These are phyloP conservation scores for Aspergillus sp. DNA, from an alignment of 2,329 filamentous ascomycete species.

Conservation along the genomic window DNA sequence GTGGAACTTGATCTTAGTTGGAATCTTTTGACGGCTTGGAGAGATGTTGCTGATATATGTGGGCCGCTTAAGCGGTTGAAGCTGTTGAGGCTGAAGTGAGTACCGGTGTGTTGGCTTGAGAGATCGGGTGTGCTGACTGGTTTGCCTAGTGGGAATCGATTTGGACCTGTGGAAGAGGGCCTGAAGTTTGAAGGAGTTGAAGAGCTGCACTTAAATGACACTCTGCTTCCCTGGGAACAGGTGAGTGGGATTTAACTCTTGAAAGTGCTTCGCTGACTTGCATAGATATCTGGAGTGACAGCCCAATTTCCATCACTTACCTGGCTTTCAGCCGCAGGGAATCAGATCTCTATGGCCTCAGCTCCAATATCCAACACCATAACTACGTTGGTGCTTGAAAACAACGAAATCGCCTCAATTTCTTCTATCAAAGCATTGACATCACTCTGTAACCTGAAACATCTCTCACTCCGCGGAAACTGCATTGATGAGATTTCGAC, in stretches of 20 bases:
- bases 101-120: not conserved
- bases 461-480: slow-evolving; percentile 71
- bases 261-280: slow-evolving; percentile 13
- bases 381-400: slow-evolving; percentile 50
- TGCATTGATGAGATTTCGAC: slow-evolving; percentile 55
- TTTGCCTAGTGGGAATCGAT: slow-evolving; percentile 67
- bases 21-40: slow-evolving; percentile 72
- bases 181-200: slow-evolving; percentile 53
- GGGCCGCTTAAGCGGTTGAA: slow-evolving; percentile 65
- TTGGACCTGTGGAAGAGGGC: slow-evolving; percentile 43
- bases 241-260: slow-evolving; percentile 42
- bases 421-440: slow-evolving; percentile 48
- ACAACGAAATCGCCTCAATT: slow-evolving; percentile 44
- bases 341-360: slow-evolving; percentile 34
- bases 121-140: slow-evolving; percentile 14
- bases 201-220: slow-evolving; percentile 67
- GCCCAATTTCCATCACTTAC: slow-evolving; percentile 36
- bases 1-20: slow-evolving; percentile 80
- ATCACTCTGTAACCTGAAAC: slow-evolving; percentile 52
- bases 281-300: slow-evolving; percentile 36
- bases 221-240: slow-evolving; percentile 65
- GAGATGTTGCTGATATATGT: slow-evolving; percentile 70
- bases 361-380: slow-evolving; percentile 36
- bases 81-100: slow-evolving; percentile 70
- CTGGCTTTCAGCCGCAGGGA: slow-evolving; percentile 36